Evolutionary conservation across 495 filamentous ascomycete species (phyloP), one percentile per base, ranked within the genome.

Genomic region (Podospora pseudopauciseta): DNA sequence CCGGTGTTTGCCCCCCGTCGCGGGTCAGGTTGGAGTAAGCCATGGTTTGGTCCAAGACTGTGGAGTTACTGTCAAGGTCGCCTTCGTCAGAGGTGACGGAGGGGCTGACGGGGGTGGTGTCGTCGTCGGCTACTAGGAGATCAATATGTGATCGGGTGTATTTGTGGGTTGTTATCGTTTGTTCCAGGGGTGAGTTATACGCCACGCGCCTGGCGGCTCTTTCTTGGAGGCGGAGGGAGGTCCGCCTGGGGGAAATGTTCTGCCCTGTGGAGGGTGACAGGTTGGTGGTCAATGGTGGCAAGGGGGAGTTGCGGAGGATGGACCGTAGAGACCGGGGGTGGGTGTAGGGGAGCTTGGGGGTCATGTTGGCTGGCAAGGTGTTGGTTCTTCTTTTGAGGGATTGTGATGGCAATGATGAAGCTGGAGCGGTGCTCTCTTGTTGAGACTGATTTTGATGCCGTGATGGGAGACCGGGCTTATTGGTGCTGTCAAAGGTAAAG

Each of bases 291-390:
- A 77, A 74, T 44, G 78, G 86, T 68, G 84, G 85, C 13, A 89
- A 75, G 2, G 90, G 90, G 9, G 90, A 92, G 80, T 93, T 93
- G 74, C 90, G 88, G 34, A 93, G 82, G 76, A 93, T 93, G 76
- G 89, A 91, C 68, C 86, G 87, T 6, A 92, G 82, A 6, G 85
- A 85, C 19, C 87, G 82, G 2, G 89, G 86, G 15, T 87, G 85
- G 55, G 85, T 88, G 76, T 93, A 93, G 18, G 90, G 88, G 27
- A 82, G 77, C 54, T 72, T 71, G 16, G 39, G 39, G 39, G 60
- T 34, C 49, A 66, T 61, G 30, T 65, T 39, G 23, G 68, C 64
- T 2, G 76, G 73, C 56, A 79, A 70, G 1, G 80, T 82, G 30
- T 32, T 32, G n/a, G 79, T 79, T 30, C 78, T 71, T 62, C 81